These are phyloP conservation scores for Rutstroemia sp. DNA, from an alignment of 2,329 filamentous ascomycete genomes.

Conservation along the genomic window DNA sequence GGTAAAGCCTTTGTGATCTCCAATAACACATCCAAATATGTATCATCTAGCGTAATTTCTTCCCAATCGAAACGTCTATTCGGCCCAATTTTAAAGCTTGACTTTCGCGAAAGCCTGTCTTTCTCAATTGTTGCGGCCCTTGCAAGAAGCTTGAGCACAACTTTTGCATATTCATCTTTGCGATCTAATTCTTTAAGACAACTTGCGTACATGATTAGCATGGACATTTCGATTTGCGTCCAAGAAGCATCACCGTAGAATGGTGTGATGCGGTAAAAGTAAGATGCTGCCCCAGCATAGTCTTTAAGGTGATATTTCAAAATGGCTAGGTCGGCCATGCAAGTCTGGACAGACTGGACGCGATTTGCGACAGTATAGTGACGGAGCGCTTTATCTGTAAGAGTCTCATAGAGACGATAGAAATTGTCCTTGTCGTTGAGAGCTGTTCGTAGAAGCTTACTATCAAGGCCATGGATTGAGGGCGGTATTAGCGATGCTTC, in stretches of 20 bases:
- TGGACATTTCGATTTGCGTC: conserved; percentile 70
- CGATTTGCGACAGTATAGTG: conserved; percentile 78
- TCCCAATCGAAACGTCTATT: conserved; percentile 11
- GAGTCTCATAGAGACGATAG: conserved; percentile 59
- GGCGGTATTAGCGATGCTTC: conserved; percentile 7
- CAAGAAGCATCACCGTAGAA: conserved; percentile 75
- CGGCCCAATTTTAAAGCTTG: conserved; percentile 13
- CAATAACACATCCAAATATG: conserved; percentile 28
- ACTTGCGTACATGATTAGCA: conserved; percentile 77
- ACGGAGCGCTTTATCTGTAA: conserved; percentile 79
- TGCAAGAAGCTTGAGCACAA: conserved; percentile 65
- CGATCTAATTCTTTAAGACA: conserved; percentile 73
- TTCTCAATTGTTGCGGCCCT: conserved; percentile 54
- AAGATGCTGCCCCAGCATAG: conserved; percentile 63
- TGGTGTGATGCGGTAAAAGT: conserved; percentile 70
- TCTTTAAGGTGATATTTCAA: conserved; percentile 73
- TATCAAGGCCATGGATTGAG: conserved; percentile 41
- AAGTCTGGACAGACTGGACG: conserved; percentile 66
- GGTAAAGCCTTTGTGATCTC: conserved; percentile 33
- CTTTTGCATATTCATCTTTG: conserved; percentile 71
- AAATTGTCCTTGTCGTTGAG: conserved; percentile 57
- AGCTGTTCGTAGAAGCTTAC: conserved; percentile 51
- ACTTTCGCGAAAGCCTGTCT: conserved; percentile 38
- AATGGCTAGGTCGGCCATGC: conserved; percentile 77
- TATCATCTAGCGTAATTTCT: conserved; percentile 16